Conservation (phyloP, 371 early-diverging fungal genomes). For the Circinella minor region DNA sequence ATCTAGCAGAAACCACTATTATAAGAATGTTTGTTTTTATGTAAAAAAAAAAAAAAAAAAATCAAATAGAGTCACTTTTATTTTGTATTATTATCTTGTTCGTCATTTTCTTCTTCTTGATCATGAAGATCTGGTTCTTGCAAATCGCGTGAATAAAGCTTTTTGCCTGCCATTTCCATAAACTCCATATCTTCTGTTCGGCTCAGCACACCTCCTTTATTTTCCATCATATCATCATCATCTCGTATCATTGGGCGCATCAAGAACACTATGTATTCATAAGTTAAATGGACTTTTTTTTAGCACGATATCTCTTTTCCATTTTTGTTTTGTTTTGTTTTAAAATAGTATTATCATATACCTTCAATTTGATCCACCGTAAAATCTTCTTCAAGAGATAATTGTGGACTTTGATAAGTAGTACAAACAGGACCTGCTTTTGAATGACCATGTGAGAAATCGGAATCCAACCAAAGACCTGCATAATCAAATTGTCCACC, state of each 20-base stretch:
- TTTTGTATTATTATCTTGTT: not conserved
- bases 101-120: slow-evolving; percentile 1
- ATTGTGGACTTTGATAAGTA: slow-evolving; percentile 67
- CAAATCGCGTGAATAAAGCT: slow-evolving; percentile 78
- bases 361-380: slow-evolving; percentile 76
- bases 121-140: slow-evolving; percentile 12
- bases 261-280: slow-evolving; percentile 64
- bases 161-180: slow-evolving; percentile 87
- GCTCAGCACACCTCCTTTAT: slow-evolving; percentile 63
- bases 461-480: slow-evolving; percentile 78
- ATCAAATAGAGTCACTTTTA: too few relatives aligned
- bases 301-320: too few relatives aligned
- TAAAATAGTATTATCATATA: slow-evolving; percentile 20
- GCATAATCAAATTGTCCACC: slow-evolving; percentile 87
- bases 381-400: slow-evolving; percentile 64
- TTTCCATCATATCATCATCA: slow-evolving; percentile 50
- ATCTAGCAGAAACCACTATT: too few relatives aligned
- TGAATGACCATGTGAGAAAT: slow-evolving; percentile 77
- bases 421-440: slow-evolving; percentile 72
- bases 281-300: not conserved
- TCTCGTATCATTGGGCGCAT: slow-evolving; percentile 65
- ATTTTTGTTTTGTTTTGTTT: not conserved
- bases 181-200: slow-evolving; percentile 79
- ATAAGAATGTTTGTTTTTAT: too few relatives aligned
- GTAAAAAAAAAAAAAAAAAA: too few relatives aligned